phyloP scores from a whole-genome alignment of 2,329 filamentous ascomycete genomes.

The Seiridium cupressi region DNA sequence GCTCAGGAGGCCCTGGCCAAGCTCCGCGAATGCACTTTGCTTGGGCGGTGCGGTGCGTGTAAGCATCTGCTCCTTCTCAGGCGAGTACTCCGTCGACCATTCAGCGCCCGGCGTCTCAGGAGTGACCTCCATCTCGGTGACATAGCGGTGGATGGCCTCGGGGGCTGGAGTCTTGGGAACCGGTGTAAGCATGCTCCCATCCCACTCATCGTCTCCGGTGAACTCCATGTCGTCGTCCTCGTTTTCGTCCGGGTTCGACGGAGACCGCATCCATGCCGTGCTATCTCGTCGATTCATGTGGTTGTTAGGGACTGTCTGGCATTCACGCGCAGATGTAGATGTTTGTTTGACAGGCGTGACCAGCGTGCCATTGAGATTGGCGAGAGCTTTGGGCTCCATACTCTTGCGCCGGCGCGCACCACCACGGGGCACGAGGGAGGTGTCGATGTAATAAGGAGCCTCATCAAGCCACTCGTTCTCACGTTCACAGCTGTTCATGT shows the following conservation, averaged over 20 bases:
- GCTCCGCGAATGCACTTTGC: slow-evolving; percentile 31
- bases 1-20: slow-evolving; percentile 44
- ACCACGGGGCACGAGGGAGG: slow-evolving; percentile 64
- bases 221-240: slow-evolving; percentile 24
- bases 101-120: slow-evolving; percentile 42
- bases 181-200: slow-evolving; percentile 48
- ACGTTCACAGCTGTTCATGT: slow-evolving; percentile 62
- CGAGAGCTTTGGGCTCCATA: slow-evolving; percentile 73
- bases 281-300: slow-evolving; percentile 53
- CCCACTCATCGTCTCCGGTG: slow-evolving; percentile 31
- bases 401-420: slow-evolving; percentile 73
- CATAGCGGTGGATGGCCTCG: slow-evolving; percentile 49
- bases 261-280: slow-evolving; percentile 53
- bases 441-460: slow-evolving; percentile 66
- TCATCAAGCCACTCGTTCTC: slow-evolving; percentile 78
- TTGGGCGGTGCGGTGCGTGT: slow-evolving; percentile 57
- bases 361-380: slow-evolving; percentile 66
- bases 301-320: slow-evolving; percentile 42
- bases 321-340: slow-evolving; percentile 25
- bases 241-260: slow-evolving; percentile 38
- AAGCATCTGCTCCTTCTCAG: slow-evolving; percentile 35
- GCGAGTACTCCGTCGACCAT: slow-evolving; percentile 32
- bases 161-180: slow-evolving; percentile 59
- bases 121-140: slow-evolving; percentile 40
- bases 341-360: slow-evolving; percentile 40